Evolutionary conservation across 208 protist genomes (phyloP).

Genomic region (Sergeia podlipaevii): DNA sequence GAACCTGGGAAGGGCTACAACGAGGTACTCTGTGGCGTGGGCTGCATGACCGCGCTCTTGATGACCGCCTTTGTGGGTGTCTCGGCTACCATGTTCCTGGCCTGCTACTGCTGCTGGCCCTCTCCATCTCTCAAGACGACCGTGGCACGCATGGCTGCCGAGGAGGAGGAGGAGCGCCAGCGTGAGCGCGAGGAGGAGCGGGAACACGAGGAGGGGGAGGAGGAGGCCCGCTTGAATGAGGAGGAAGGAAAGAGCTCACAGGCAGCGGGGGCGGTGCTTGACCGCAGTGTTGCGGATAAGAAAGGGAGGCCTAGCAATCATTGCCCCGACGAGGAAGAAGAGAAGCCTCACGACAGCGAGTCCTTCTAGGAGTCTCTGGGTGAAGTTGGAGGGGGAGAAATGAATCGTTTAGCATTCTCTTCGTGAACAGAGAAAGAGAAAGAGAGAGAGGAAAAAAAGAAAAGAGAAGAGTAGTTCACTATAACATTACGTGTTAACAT

Average conservation of each 20-base stretch:
- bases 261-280: too few relatives aligned
- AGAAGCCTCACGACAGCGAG: too few relatives aligned
- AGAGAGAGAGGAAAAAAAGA: constrained; percentile 3
- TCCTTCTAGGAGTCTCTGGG: too few relatives aligned
- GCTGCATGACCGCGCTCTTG: constrained; percentile 40
- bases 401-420: background rate
- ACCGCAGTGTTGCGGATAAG: too few relatives aligned
- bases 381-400: too few relatives aligned
- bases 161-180: background rate
- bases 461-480: constrained; percentile 2
- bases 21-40: constrained; percentile 39
- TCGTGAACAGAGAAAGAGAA: background rate
- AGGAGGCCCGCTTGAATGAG: background rate
- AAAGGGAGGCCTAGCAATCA: constrained; percentile 1
- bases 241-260: constrained; percentile 15
- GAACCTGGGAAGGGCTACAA: constrained; percentile 39
- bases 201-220: background rate
- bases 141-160: constrained; percentile 3
- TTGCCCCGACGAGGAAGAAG: too few relatives aligned
- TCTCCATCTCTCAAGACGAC: constrained; percentile 48
- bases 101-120: constrained; percentile 41
- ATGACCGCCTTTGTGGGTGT: constrained; percentile 32
- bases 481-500: background rate
- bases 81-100: constrained; percentile 22
- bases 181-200: constrained; percentile 6